A percentile compares a stretch with the other conserved stretches of the same genome.
Evolutionary conservation across 495 filamentous ascomycete species (phyloP).

Genomic region (Neurospora hispaniola): DNA sequence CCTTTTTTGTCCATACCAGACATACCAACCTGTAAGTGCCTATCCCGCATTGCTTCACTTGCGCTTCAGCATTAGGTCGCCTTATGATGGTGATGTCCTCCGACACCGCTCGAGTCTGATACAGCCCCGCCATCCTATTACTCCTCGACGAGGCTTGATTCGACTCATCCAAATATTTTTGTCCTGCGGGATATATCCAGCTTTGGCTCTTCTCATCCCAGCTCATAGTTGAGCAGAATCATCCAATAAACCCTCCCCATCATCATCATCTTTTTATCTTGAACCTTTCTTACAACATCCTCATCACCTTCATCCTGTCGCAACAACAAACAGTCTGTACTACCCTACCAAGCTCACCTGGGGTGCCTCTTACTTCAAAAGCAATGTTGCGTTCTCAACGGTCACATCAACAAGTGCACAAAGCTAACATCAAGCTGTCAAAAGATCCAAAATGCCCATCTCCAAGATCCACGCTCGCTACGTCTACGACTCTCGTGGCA

Average conservation of each 20-base stretch:
- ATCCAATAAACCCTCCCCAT: background rate
- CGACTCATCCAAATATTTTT: background rate
- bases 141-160: background rate
- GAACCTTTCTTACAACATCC: background rate
- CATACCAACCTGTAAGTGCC: constrained; percentile 2
- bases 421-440: constrained; percentile 7
- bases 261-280: background rate
- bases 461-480: constrained; percentile 96
- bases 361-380: background rate
- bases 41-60: background rate
- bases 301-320: constrained; percentile 1
- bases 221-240: constrained; percentile 19
- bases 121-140: background rate
- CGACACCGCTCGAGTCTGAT: background rate
- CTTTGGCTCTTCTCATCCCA: background rate
- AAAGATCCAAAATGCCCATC: constrained; percentile 66
- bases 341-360: background rate
- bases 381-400: background rate
- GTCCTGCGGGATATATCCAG: constrained; percentile 16
- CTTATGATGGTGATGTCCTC: background rate
- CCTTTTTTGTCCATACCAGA: background rate
- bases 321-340: constrained; percentile 1
- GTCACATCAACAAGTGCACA: background rate
- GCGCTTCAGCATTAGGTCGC: background rate
- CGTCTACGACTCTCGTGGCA: constrained; percentile 99